Evolutionary conservation across 768 basidiomycete species (phyloP).

Genomic region (Suillus brevipes): DNA sequence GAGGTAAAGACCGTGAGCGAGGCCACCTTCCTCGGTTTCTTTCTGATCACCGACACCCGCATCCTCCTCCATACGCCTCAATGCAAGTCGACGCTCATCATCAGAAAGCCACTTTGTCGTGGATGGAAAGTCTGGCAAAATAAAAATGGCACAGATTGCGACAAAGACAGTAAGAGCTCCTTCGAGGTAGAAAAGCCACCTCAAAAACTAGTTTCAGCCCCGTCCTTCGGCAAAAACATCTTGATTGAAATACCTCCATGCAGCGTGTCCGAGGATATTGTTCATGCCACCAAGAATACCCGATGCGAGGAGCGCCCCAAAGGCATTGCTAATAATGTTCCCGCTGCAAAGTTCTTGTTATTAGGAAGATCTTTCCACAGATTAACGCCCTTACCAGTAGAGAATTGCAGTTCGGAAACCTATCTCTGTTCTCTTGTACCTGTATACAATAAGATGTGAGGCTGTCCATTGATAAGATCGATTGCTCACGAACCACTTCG

Average conservation of each 20-base stretch:
- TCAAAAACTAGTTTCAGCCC: constrained; percentile 19
- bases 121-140: constrained; percentile 51
- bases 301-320: constrained; percentile 50
- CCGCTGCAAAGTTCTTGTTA: constrained; percentile 24
- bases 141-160: constrained; percentile 44
- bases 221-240: neutral
- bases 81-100: constrained; percentile 47
- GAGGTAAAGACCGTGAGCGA: constrained; percentile 48
- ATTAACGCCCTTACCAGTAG: constrained; percentile 32
- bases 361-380: neutral
- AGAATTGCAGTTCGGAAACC: constrained; percentile 45
- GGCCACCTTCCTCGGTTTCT: constrained; percentile 42
- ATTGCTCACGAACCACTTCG: constrained; percentile 34
- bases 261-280: constrained; percentile 46
- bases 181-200: constrained; percentile 53
- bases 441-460: constrained; percentile 20
- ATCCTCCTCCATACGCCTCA: constrained; percentile 64
- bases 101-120: constrained; percentile 38
- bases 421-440: constrained; percentile 48
- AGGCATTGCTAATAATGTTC: constrained; percentile 55
- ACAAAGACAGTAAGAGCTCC: constrained; percentile 46
- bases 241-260: constrained; percentile 45
- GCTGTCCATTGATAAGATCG: constrained; percentile 28
- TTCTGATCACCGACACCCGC: constrained; percentile 56
- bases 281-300: constrained; percentile 50